Evolutionary conservation across 257 asterid species (phyloP).

Genomic region (Solanum pinnatisectum): DNA sequence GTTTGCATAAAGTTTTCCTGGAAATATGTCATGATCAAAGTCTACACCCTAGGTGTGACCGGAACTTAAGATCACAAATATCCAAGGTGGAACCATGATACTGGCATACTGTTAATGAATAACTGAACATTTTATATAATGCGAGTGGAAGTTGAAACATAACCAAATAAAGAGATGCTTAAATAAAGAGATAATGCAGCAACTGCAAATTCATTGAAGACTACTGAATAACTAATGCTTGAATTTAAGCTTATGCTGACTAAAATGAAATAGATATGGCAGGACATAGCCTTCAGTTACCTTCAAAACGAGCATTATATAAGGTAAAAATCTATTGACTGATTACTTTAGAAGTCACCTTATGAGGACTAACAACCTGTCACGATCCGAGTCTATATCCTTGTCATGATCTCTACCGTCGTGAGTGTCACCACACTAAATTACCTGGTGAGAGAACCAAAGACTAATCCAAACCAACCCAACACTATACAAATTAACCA

Average conservation of each 20-base stretch:
- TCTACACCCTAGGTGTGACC: not conserved
- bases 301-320: not conserved
- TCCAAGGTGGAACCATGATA: not conserved
- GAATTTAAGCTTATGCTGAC: not conserved
- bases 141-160: not conserved
- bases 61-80: not conserved
- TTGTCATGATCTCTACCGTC: too few species aligned
- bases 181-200: not conserved
- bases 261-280: not conserved
- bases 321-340: too few species aligned
- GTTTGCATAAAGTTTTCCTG: not conserved
- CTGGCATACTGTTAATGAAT: not conserved
- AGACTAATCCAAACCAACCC: too few species aligned
- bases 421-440: too few species aligned
- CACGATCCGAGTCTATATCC: too few species aligned
- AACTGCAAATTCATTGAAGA: not conserved
- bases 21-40: not conserved
- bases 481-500: too few species aligned
- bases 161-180: not conserved
- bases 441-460: too few species aligned
- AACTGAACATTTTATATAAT: not conserved
- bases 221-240: too few species aligned
- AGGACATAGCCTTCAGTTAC: not conserved
- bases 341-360: too few species aligned
- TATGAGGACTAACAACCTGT: too few species aligned